Percentiles rank a stretch among this genome's conserved stretches.
phyloP scores from a whole-genome alignment of 1,284 basidiomycete species.

The Fomitiporia mediterranea region DNA sequence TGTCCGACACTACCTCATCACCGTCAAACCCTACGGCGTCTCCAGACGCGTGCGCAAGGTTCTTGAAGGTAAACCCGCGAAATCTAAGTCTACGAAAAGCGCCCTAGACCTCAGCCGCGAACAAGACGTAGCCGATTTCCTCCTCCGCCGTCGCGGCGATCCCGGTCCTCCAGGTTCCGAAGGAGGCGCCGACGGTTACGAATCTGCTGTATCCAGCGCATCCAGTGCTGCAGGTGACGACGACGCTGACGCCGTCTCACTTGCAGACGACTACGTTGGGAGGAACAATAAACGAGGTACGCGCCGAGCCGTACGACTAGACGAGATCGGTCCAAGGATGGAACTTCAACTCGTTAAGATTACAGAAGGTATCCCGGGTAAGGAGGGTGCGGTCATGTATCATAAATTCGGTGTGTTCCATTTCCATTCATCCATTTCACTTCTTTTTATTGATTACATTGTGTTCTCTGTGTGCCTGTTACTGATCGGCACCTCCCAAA shows the following conservation, averaged over 20 bases:
- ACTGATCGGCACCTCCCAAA: background rate
- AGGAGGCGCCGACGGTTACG: constrained; percentile 73
- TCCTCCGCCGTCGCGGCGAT: constrained; percentile 71
- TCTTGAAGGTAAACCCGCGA: constrained; percentile 48
- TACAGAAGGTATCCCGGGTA: constrained; percentile 87
- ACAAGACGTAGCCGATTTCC: constrained; percentile 93
- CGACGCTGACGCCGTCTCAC: constrained; percentile 72
- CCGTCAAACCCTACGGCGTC: constrained; percentile 92
- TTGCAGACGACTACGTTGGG: constrained; percentile 93
- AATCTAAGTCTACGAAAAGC: constrained; percentile 34
- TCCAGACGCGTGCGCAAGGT: constrained; percentile 89
- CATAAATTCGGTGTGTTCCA: constrained; percentile 77
- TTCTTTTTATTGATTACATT: too few species aligned
- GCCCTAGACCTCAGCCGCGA: constrained; percentile 83
- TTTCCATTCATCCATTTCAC: background rate
- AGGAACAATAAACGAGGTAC: constrained; percentile 90
- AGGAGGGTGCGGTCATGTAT: constrained; percentile 84
- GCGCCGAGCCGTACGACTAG: constrained; percentile 85
- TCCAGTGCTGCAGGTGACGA: constrained; percentile 81
- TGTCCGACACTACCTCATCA: constrained; percentile 93
- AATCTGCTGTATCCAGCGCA: constrained; percentile 66
- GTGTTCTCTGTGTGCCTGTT: too few species aligned
- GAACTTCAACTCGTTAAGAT: constrained; percentile 94
- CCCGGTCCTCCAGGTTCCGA: too few species aligned
- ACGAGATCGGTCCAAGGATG: constrained; percentile 95